These are phyloP conservation scores for Cercospora sp. DNA, from an alignment of 2,329 filamentous ascomycete genomes.

Conservation along the genomic window DNA sequence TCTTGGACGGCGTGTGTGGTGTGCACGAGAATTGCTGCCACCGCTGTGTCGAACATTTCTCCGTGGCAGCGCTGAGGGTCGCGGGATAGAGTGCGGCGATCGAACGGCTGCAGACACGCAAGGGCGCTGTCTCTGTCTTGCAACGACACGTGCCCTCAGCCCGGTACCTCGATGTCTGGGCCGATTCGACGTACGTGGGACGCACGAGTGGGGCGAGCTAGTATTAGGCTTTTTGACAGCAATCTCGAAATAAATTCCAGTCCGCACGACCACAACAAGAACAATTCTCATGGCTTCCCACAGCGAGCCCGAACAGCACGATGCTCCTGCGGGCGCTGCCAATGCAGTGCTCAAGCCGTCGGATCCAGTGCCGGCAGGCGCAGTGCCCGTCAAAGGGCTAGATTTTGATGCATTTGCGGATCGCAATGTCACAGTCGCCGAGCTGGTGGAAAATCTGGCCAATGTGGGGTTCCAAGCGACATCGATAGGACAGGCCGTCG, in stretches of 20 bases:
- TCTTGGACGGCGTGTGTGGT: background rate
- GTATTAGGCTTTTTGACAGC: constrained; percentile 6
- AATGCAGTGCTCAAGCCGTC: constrained; percentile 85
- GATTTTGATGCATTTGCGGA: constrained; percentile 84
- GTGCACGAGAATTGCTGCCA: background rate
- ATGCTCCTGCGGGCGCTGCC: constrained; percentile 54
- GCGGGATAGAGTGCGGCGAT: background rate
- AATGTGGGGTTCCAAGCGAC: constrained; percentile 84
- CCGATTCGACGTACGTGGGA: constrained; percentile 1
- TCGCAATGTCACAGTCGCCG: constrained; percentile 77
- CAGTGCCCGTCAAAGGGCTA: constrained; percentile 82
- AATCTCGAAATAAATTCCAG: constrained; percentile 14
- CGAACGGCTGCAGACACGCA: constrained; percentile 2
- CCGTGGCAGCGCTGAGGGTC: background rate
- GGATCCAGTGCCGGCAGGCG: constrained; percentile 73
- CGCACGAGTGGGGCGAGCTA: constrained; percentile 7
- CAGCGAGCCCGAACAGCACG: constrained; percentile 36
- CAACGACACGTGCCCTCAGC: constrained; percentile 13
- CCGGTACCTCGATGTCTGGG: constrained; percentile 9
- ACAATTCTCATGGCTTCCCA: constrained; percentile 25
- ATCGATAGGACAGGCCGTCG: constrained; percentile 80
- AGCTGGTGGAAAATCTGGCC: constrained; percentile 78
- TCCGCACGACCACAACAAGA: constrained; percentile 2
- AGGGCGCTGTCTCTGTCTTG: constrained; percentile 7
- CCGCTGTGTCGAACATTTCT: background rate